Evolutionary conservation across 2,329 filamentous ascomycete species (phyloP).

Genomic region (Pseudopyricularia javanii): DNA sequence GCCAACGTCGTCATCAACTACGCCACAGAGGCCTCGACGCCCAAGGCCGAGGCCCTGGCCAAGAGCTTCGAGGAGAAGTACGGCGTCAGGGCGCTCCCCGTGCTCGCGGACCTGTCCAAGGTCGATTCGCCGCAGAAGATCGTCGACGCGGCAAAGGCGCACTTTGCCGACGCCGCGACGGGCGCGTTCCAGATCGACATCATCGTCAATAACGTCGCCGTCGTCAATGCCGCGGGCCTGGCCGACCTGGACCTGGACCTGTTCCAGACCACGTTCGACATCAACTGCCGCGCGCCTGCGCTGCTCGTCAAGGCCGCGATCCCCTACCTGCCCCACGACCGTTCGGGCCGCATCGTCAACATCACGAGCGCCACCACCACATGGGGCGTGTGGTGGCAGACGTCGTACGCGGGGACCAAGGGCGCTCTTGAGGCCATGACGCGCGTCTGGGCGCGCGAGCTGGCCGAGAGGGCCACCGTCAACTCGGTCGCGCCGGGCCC

Average conservation of each 20-base stretch:
- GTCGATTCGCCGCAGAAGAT: conserved; percentile 8
- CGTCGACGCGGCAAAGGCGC: neutral
- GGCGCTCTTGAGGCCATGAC: conserved; percentile 49
- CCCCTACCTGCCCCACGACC: conserved; percentile 55
- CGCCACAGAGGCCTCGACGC: conserved; percentile 4
- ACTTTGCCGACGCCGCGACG: neutral
- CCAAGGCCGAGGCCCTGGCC: conserved; percentile 30
- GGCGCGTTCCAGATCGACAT: conserved; percentile 51
- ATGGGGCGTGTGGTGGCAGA: conserved; percentile 53
- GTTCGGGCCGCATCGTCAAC: conserved; percentile 68
- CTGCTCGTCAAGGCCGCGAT: conserved; percentile 48
- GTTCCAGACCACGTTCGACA: conserved; percentile 68
- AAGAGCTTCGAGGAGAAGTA: conserved; percentile 19
- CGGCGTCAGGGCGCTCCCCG: conserved; percentile 1
- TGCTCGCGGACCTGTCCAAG: conserved; percentile 9
- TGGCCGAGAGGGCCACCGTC: conserved; percentile 60
- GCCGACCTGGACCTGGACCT: conserved; percentile 60
- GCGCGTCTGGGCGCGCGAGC: conserved; percentile 65
- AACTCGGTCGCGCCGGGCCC: conserved; percentile 70
- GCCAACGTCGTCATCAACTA: conserved; percentile 48
- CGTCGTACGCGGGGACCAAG: conserved; percentile 64
- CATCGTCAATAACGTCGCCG: conserved; percentile 41
- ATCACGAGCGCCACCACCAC: conserved; percentile 46
- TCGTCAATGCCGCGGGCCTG: conserved; percentile 52
- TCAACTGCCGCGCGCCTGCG: conserved; percentile 55